Evolutionary conservation across 2,329 filamentous ascomycete species (phyloP).

Genomic region (Fusarium metavorans): DNA sequence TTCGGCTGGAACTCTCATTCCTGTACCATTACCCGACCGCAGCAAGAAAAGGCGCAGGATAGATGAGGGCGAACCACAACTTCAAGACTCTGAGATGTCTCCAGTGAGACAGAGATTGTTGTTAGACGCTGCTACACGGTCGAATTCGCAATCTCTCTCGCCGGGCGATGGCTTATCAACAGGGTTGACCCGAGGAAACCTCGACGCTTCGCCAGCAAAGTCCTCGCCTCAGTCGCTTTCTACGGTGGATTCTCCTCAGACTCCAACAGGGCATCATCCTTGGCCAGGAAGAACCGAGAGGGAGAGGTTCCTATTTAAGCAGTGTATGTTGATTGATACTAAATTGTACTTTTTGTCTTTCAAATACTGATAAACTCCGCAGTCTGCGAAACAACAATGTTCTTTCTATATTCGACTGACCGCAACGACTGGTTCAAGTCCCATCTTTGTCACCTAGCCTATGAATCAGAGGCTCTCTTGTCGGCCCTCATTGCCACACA

Average conservation of each 20-base stretch:
- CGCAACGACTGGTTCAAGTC: slow-evolving; percentile 15
- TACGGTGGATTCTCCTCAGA: not conserved
- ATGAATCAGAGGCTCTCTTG: slow-evolving; percentile 20
- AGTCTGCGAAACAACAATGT: slow-evolving; percentile 26
- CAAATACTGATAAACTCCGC: fast-evolving
- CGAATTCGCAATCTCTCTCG: not conserved
- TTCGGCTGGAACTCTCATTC: slow-evolving; percentile 19
- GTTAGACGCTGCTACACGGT: not conserved
- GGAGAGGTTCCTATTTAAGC: slow-evolving; percentile 7
- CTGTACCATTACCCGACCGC: not conserved
- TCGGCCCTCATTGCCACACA: slow-evolving; percentile 24
- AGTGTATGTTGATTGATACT: not conserved
- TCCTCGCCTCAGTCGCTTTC: not conserved
- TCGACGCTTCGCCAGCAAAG: not conserved
- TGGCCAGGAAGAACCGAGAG: not conserved
- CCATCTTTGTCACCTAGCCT: slow-evolving; percentile 4
- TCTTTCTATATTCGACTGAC: slow-evolving; percentile 24
- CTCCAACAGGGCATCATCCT: not conserved
- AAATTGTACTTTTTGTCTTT: not conserved
- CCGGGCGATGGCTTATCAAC: not conserved
- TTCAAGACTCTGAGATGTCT: not conserved
- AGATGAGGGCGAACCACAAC: not conserved
- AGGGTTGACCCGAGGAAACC: not conserved
- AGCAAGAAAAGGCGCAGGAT: not conserved
- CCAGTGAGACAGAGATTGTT: not conserved